Evolutionary conservation across 225 moss, liverwort and hornwort species (phyloP).

Genomic region (Physcomitrellopsis africana): DNA sequence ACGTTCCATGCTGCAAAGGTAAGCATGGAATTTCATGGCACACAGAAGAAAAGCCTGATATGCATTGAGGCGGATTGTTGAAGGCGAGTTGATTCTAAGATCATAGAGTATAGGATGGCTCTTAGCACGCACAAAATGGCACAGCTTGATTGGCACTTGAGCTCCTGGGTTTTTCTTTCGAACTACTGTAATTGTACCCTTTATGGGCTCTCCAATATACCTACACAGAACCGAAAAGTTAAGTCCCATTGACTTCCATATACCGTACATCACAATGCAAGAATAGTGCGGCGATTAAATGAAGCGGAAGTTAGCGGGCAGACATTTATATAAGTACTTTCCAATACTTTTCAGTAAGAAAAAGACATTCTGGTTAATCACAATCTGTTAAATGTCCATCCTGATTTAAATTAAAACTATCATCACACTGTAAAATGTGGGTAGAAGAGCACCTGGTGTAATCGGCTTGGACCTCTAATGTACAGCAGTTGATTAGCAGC

Average conservation of each 20-base stretch:
- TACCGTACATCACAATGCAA: neutral
- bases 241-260: neutral
- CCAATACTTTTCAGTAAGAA: neutral
- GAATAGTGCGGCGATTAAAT: neutral
- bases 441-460: constrained; percentile 73
- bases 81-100: constrained; percentile 91
- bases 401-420: neutral
- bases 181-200: constrained; percentile 77
- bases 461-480: constrained; percentile 96
- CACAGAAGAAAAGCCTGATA: constrained; percentile 90
- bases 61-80: constrained; percentile 85
- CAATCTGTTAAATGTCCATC: neutral
- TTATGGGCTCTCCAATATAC: constrained; percentile 87
- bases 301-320: neutral
- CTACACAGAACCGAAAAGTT: constrained; percentile 42
- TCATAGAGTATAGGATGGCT: constrained; percentile 93
- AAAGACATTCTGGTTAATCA: neutral
- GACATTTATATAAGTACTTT: constrained; percentile 10
- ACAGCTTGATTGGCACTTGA: constrained; percentile 80
- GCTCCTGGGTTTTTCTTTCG: constrained; percentile 76
- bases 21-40: constrained; percentile 97
- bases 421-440: neutral
- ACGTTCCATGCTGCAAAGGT: constrained; percentile 70
- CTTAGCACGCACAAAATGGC: constrained; percentile 94
- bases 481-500: constrained; percentile 90